Percentiles rank a stretch among this genome's conserved stretches.
Evolutionary conservation across 176 grass and related monocot species (phyloP).

Genomic region (Carex parvula): DNA sequence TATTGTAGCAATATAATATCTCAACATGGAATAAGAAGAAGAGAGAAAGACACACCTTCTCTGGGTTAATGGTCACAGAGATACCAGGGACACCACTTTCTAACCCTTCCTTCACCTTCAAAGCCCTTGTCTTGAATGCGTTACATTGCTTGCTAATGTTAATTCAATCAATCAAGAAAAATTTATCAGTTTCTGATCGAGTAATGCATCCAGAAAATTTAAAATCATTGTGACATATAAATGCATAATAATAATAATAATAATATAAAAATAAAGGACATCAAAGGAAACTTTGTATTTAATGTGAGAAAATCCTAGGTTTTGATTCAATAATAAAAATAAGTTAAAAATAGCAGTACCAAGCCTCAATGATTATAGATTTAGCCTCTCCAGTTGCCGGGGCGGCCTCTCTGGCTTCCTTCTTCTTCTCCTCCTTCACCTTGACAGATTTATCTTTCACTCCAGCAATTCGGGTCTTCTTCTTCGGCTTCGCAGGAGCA

Average conservation of each 20-base stretch:
- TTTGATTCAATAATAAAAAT: too few species aligned
- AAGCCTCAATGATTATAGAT: constrained; percentile 19
- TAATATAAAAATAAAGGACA: background rate
- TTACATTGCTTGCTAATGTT: constrained; percentile 62
- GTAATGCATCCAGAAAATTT: background rate
- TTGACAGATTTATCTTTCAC: too few species aligned
- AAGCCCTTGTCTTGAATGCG: constrained; percentile 61
- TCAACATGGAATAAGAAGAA: background rate
- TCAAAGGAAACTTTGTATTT: too few species aligned
- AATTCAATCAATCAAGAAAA: background rate
- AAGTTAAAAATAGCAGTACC: background rate
- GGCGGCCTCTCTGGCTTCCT: background rate
- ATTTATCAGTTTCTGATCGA: background rate
- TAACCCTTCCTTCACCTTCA: constrained; percentile 59
- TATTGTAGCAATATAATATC: background rate
- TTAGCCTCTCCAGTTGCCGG: background rate
- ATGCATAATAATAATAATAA: too few species aligned
- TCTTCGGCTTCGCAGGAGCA: background rate
- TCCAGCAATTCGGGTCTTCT: constrained; percentile 4
- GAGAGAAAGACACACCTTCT: constrained; percentile 44
- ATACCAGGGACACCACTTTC: constrained; percentile 54
- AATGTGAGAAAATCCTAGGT: too few species aligned
- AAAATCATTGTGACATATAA: too few species aligned
- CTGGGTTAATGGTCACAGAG: constrained; percentile 59
- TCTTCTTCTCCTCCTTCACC: background rate